Base-by-base conservation (phyloP, 495 filamentous ascomycete species). In the Penicillium coffeae region DNA sequence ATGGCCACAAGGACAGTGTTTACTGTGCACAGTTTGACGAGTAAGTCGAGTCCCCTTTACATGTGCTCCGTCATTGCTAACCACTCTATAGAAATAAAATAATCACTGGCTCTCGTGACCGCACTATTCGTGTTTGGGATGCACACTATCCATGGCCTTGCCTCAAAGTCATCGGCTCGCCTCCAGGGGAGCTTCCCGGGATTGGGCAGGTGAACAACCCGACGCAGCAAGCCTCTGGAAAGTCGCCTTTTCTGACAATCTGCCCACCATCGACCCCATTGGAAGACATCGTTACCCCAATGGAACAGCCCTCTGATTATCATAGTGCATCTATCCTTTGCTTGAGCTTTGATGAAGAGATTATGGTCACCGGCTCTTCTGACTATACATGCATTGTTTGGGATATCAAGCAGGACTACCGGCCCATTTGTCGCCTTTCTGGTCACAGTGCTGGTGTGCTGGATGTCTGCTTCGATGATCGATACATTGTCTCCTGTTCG, bases 11-110 rank as follows among this genome's bases (percentile, higher is more conserved):
- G 9, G 93, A 97, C 65, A 95, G 89, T 52, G 91, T 98, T 19
- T 98, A 98, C 68, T 97, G 93, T 65, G 82, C 92, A 33, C 93
- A 97, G 63, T 98, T 96, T 70, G 93, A 98, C 64, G 91, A 97
- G 86, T 89, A 80, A 50, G 85, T 70, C 44, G 9, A 8, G 21
- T 48, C 25, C 43, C 7, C 14, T 21, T 25, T 15, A 19, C 12
- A n/a, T 20, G 45, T 42, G 13, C 8, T 27, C 13, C 36, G 12
- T 47, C 38, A 42, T 42, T 45, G 46, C 43, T 55, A 27, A 50
- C 20, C 34, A 3, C 10, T 25, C 27, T 35, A 18, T 37, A 93
- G 88, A 64, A 70, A 86, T 57, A 98, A 97, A 63, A 93, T 97
- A 54, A 90, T 98, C 47, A 97, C 94, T 12, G 93, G 93, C 46